Conservation (phyloP, 164 flowering plant species). For the Umbellularia californica region DNA sequence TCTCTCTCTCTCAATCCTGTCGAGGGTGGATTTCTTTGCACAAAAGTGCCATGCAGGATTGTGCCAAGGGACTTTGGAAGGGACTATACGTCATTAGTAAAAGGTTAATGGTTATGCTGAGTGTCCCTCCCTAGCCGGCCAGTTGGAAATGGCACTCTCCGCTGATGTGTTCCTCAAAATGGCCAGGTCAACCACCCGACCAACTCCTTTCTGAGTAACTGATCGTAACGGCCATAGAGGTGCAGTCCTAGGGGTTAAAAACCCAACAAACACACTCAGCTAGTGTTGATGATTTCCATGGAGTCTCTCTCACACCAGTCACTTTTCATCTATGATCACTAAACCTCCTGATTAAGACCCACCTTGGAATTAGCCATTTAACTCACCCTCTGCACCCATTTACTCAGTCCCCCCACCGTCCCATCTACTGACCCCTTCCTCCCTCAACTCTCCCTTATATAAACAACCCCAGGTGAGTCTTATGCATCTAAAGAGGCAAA, state of each 20-base stretch:
- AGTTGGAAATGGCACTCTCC: background rate
- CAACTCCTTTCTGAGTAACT: slow-evolving; percentile 10
- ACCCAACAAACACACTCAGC: slow-evolving; percentile 11
- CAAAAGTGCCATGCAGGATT: too few relatives aligned
- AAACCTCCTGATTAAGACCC: slow-evolving; percentile 7
- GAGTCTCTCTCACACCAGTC: background rate
- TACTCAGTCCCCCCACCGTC: slow-evolving; percentile 7
- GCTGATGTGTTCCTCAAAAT: slow-evolving; percentile 1
- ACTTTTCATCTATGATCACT: background rate
- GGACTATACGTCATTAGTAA: too few relatives aligned
- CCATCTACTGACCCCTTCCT: slow-evolving; percentile 7
- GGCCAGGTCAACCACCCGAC: slow-evolving; percentile 13
- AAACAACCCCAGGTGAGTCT: background rate
- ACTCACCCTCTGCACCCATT: background rate
- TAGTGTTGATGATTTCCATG: slow-evolving; percentile 18
- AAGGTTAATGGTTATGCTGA: too few relatives aligned
- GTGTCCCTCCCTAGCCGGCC: slow-evolving; percentile 9
- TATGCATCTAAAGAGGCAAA: background rate
- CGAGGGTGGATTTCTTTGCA: too few relatives aligned
- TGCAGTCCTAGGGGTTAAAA: slow-evolving; percentile 5
- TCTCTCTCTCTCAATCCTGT: too few relatives aligned
- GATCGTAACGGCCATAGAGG: slow-evolving; percentile 19
- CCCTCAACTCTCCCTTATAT: slow-evolving; percentile 7
- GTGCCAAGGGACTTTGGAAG: too few relatives aligned
- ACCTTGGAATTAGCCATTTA: slow-evolving; percentile 1